A percentile compares a stretch with the other conserved stretches of the same genome.
Evolutionary conservation across 2,329 filamentous ascomycete species (phyloP).

Genomic region (Microdochium trichocladiopsis): DNA sequence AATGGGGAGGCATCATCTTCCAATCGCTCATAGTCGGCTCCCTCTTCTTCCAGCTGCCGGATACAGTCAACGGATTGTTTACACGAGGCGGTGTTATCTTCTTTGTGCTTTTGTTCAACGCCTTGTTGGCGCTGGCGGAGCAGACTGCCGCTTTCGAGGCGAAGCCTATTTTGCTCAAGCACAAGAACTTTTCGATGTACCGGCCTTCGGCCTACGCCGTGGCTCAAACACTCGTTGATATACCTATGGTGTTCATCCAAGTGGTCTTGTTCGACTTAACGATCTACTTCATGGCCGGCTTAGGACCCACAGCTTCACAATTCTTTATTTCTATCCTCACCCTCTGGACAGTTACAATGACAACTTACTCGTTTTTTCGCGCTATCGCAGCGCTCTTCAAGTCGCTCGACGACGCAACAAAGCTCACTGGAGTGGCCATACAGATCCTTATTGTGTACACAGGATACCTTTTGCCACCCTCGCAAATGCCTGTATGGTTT

Average conservation of each 20-base stretch:
- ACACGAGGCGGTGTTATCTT: constrained; percentile 55
- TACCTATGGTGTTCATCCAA: constrained; percentile 50
- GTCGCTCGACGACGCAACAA: constrained; percentile 36
- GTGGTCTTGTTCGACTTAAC: constrained; percentile 52
- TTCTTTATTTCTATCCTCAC: constrained; percentile 55
- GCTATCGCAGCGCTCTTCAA: constrained; percentile 37
- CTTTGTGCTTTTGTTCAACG: constrained; percentile 56
- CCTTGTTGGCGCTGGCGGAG: constrained; percentile 53
- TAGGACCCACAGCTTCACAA: constrained; percentile 48
- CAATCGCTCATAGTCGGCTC: constrained; percentile 23
- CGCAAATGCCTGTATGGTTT: constrained; percentile 47
- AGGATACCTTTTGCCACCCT: constrained; percentile 43
- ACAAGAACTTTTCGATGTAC: constrained; percentile 65
- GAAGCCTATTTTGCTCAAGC: constrained; percentile 61
- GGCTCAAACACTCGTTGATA: constrained; percentile 27
- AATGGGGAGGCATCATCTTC: constrained; percentile 25
- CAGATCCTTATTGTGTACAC: constrained; percentile 20
- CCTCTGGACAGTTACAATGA: constrained; percentile 44
- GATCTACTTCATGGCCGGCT: constrained; percentile 53
- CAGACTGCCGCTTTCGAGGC: constrained; percentile 53
- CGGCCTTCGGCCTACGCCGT: constrained; percentile 50
- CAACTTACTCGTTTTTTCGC: constrained; percentile 47
- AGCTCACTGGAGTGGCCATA: constrained; percentile 18
- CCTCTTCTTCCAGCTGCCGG: constrained; percentile 21
- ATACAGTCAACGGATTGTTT: constrained; percentile 42